Percentiles rank a stretch among this genome's conserved stretches.
Evolutionary conservation across 345 rosid genomes (phyloP).

Genomic region (Iberis pinnata): DNA sequence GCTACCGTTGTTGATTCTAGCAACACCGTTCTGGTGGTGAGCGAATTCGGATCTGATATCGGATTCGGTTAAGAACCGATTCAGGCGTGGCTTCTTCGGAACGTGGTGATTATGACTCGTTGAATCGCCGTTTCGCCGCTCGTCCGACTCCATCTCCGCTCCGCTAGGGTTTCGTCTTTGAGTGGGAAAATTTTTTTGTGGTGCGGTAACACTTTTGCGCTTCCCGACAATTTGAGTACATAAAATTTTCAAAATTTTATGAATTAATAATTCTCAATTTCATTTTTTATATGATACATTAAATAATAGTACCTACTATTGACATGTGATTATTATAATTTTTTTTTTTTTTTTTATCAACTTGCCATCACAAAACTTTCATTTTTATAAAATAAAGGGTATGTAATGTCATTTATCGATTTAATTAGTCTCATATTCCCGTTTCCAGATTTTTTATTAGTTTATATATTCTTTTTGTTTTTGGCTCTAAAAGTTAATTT

Average conservation of each 20-base stretch:
- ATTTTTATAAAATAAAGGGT: too few relatives aligned
- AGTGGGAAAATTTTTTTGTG: not conserved
- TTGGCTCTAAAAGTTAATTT: too few relatives aligned
- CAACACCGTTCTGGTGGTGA: slow-evolving; percentile 53
- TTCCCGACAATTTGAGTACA: slow-evolving; percentile 10
- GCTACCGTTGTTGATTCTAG: slow-evolving; percentile 77
- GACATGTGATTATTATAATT: too few relatives aligned
- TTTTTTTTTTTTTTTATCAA: too few relatives aligned
- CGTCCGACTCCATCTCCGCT: slow-evolving; percentile 32
- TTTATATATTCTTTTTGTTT: too few relatives aligned
- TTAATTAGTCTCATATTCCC: too few relatives aligned
- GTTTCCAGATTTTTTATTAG: too few relatives aligned
- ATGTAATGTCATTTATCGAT: too few relatives aligned
- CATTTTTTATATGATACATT: too few relatives aligned
- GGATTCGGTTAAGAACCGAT: slow-evolving; percentile 29
- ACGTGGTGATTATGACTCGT: slow-evolving; percentile 23
- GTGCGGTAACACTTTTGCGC: slow-evolving; percentile 23
- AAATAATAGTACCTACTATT: too few relatives aligned
- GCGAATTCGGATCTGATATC: slow-evolving; percentile 61
- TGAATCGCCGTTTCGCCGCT: slow-evolving; percentile 45
- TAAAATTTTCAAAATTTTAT: slow-evolving; percentile 1
- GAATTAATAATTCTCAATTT: too few relatives aligned
- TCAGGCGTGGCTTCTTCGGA: slow-evolving; percentile 42
- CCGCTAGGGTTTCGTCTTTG: slow-evolving; percentile 24
- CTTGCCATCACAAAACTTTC: too few relatives aligned